Evolutionary conservation across 2,329 filamentous ascomycete species (phyloP).

Genomic region (Xylaria hypoxylon): DNA sequence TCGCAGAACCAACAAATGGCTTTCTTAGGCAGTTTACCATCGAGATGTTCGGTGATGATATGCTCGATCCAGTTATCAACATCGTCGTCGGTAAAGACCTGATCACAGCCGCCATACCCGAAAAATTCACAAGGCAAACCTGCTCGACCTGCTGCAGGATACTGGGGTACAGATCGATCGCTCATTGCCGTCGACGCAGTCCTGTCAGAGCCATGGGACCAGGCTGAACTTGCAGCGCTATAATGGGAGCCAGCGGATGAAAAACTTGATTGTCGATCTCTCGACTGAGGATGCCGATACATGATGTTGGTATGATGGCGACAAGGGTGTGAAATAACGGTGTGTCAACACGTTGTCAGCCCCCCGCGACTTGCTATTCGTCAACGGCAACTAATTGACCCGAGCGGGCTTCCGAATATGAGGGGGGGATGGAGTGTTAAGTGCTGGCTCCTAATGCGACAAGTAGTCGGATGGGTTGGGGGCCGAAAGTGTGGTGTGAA

Average conservation of each 20-base stretch:
- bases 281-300: not conserved
- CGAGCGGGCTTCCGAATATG: constrained; percentile 11
- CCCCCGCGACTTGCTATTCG: constrained; percentile 10
- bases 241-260: constrained; percentile 23
- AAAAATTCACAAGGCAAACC: constrained; percentile 62
- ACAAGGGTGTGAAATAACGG: not conserved
- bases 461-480: constrained; percentile 25
- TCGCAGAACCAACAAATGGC: constrained; percentile 66
- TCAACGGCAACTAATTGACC: constrained; percentile 3
- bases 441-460: constrained; percentile 13
- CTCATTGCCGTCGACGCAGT: constrained; percentile 7
- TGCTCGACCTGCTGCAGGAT: constrained; percentile 13
- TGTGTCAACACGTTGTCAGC: constrained; percentile 7
- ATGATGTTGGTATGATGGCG: constrained; percentile 16
- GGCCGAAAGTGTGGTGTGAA: constrained; percentile 22
- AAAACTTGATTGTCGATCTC: not conserved
- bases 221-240: not conserved
- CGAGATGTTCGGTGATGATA: constrained; percentile 54
- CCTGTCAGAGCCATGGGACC: not conserved
- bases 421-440: constrained; percentile 11
- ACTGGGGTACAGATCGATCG: not conserved
- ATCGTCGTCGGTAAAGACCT: constrained; percentile 55
- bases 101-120: constrained; percentile 52
- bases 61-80: constrained; percentile 61
- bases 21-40: constrained; percentile 50